These are phyloP conservation scores for Phellopilus nigrolimitatus DNA, from an alignment of 1,284 basidiomycete genomes.

Conservation along the genomic window DNA sequence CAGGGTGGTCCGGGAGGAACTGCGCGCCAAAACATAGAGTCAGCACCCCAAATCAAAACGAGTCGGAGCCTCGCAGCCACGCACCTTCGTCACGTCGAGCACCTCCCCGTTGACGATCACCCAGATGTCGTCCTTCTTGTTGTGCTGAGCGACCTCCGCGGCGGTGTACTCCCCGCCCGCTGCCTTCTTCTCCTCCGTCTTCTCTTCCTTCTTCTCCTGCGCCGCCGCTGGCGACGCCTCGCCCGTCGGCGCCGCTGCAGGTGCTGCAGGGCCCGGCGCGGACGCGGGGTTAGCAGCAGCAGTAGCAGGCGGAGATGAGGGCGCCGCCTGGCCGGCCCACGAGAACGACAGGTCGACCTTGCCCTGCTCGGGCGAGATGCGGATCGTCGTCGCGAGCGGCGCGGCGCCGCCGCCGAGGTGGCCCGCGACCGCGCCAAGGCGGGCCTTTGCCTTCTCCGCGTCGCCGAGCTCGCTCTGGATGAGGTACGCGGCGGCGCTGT, in stretches of 20 bases:
- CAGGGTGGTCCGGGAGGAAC: slow-evolving; percentile 85
- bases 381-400: slow-evolving; percentile 43
- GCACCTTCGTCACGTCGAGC: slow-evolving; percentile 69
- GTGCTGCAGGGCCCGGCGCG: slow-evolving; percentile 29
- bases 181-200: slow-evolving; percentile 19
- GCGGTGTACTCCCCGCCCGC: slow-evolving; percentile 49
- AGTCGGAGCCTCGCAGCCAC: too few species aligned
- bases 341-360: slow-evolving; percentile 50
- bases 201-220: slow-evolving; percentile 22
- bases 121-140: slow-evolving; percentile 87
- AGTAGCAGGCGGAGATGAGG: slow-evolving; percentile 26
- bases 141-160: slow-evolving; percentile 86
- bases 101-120: slow-evolving; percentile 88
- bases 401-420: slow-evolving; percentile 72
- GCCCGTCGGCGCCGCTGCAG: slow-evolving; percentile 29
- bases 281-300: slow-evolving; percentile 24
- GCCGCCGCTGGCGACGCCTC: slow-evolving; percentile 16
- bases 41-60: background rate
- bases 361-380: slow-evolving; percentile 44
- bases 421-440: slow-evolving; percentile 74
- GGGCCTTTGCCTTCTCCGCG: slow-evolving; percentile 71
- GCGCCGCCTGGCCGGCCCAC: slow-evolving; percentile 36
- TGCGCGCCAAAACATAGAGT: slow-evolving; percentile 13
- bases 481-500: slow-evolving; percentile 66
- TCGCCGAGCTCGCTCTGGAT: slow-evolving; percentile 49